Conservation (phyloP, 148 eudicot species). For the Euryodendron excelsum region DNA sequence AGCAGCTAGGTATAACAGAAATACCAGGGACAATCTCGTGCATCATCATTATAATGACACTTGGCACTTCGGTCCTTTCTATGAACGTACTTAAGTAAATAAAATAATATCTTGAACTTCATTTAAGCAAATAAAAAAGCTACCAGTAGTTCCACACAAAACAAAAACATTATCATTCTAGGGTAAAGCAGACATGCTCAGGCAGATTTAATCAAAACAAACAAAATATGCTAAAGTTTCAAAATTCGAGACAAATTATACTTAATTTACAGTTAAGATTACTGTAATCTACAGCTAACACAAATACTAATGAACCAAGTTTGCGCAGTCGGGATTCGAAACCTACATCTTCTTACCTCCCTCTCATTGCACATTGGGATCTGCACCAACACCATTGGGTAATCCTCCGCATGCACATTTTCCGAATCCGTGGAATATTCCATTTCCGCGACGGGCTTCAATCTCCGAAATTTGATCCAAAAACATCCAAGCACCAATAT, state of each 20-base stretch:
- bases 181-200: neutral
- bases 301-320: neutral
- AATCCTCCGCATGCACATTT: slow-evolving; percentile 38
- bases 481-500: slow-evolving; percentile 75
- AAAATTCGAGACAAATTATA: neutral
- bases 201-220: neutral
- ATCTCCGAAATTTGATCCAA: slow-evolving; percentile 64
- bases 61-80: too few species aligned
- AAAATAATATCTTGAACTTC: too few species aligned
- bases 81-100: too few species aligned
- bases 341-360: slow-evolving; percentile 97
- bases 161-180: too few species aligned
- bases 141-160: too few species aligned
- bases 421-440: slow-evolving; percentile 35
- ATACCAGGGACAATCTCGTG: neutral
- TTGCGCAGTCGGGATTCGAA: slow-evolving; percentile 29
- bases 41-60: too few species aligned
- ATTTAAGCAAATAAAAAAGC: neutral
- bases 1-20: neutral
- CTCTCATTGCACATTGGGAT: slow-evolving; percentile 97
- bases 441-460: slow-evolving; percentile 59
- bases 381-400: slow-evolving; percentile 88
- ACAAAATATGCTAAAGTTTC: neutral
- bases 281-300: neutral
- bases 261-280: neutral